Evolutionary conservation across 2,329 filamentous ascomycete species (phyloP).

Genomic region (Diaporthe batatas): DNA sequence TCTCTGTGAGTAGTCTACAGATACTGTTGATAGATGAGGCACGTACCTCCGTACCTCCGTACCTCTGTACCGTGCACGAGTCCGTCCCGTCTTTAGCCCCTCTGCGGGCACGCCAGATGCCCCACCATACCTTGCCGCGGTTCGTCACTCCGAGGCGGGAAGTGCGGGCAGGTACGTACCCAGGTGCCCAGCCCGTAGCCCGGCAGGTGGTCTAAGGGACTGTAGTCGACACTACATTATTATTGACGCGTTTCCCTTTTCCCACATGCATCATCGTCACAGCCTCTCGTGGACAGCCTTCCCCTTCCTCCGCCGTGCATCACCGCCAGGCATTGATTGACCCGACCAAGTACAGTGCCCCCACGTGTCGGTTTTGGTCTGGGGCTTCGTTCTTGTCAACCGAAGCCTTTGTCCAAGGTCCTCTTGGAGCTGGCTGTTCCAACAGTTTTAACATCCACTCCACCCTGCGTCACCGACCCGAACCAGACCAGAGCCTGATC

Average conservation of each 20-base stretch:
- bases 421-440: slow-evolving; percentile 8
- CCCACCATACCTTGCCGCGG: slow-evolving; percentile 18
- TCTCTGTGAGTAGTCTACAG: slow-evolving; percentile 29
- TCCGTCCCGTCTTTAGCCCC: background rate
- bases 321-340: slow-evolving; percentile 13
- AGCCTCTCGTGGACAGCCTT: slow-evolving; percentile 5
- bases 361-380: slow-evolving; percentile 7
- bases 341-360: background rate
- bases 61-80: background rate
- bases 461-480: slow-evolving; percentile 2
- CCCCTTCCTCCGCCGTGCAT: slow-evolving; percentile 22
- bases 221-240: background rate
- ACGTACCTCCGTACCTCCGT: too few species aligned
- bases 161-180: background rate
- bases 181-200: too few species aligned
- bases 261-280: slow-evolving; percentile 8
- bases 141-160: background rate
- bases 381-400: background rate
- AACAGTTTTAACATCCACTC: slow-evolving; percentile 15
- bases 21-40: background rate
- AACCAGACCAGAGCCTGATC: slow-evolving; percentile 9
- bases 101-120: background rate
- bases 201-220: background rate
- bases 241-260: background rate
- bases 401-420: slow-evolving; percentile 18